Percentiles rank a stretch among this genome's conserved stretches.
Evolutionary conservation across 345 rosid genomes (phyloP).

Genomic region (Populus davidiana): DNA sequence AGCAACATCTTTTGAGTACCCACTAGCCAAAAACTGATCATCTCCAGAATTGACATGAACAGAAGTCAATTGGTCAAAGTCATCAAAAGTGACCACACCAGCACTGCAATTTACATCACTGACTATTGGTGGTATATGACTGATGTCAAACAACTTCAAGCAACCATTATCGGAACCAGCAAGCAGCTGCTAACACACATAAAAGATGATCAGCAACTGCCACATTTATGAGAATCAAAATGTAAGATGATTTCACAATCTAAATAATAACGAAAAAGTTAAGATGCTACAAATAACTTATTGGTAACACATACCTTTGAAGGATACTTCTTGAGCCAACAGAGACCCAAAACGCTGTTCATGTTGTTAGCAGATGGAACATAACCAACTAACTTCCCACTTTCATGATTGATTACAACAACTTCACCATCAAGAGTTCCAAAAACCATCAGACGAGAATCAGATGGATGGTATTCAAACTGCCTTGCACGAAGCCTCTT

Average conservation of each 20-base stretch:
- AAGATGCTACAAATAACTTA: background rate
- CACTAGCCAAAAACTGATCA: constrained; percentile 86
- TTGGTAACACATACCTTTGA: constrained; percentile 51
- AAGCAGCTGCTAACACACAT: constrained; percentile 51
- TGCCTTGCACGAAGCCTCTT: constrained; percentile 76
- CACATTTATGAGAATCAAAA: background rate
- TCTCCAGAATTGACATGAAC: constrained; percentile 88
- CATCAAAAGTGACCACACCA: constrained; percentile 68
- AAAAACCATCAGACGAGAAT: constrained; percentile 71
- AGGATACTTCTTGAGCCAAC: constrained; percentile 87
- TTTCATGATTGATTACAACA: constrained; percentile 84
- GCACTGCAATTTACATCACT: constrained; percentile 25
- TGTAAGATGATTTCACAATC: background rate
- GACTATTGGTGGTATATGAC: constrained; percentile 38
- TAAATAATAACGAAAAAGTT: background rate
- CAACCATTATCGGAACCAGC: constrained; percentile 97
- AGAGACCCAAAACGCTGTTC: constrained; percentile 86
- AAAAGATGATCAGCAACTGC: no score
- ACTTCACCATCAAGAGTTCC: constrained; percentile 96
- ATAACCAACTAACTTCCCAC: constrained; percentile 62
- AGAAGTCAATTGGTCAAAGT: constrained; percentile 84
- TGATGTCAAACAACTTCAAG: constrained; percentile 66
- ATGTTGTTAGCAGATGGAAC: constrained; percentile 67
- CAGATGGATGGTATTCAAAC: constrained; percentile 87
- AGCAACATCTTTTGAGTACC: constrained; percentile 83